Evolutionary conservation across 805 yeast species (phyloP).

Genomic region (Sugiyamaella marilandica): DNA sequence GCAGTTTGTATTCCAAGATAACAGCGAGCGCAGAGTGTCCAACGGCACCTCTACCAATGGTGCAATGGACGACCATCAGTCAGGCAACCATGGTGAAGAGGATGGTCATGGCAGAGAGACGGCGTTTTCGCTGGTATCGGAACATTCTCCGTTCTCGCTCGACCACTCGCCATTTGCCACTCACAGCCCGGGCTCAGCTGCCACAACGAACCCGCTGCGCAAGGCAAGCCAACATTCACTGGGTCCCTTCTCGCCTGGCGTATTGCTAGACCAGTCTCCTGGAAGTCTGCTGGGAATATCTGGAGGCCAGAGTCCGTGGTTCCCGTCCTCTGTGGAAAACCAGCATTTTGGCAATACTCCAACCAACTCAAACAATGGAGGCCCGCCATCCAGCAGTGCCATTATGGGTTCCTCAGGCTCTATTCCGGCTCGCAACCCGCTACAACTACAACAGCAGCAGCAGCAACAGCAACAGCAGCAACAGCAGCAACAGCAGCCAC

Average conservation of each 20-base stretch:
- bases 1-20: background rate
- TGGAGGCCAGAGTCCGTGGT: conserved; percentile 10
- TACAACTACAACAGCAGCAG: background rate
- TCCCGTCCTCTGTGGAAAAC: conserved; percentile 6
- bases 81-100: background rate
- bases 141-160: background rate
- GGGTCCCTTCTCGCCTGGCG: conserved; percentile 6
- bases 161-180: background rate
- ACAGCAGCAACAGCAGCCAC: background rate
- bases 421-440: background rate
- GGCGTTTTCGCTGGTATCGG: background rate
- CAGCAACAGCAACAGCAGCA: background rate
- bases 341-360: background rate
- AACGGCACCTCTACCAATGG: too few relatives aligned
- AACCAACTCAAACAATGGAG: too few relatives aligned
- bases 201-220: background rate
- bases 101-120: background rate
- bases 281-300: conserved; percentile 4
- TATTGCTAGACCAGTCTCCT: conserved; percentile 7
- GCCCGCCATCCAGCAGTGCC: background rate
- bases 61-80: background rate
- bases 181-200: background rate
- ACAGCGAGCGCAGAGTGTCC: background rate
- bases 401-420: conserved; percentile 1
- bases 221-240: background rate